Conservation (phyloP, 1,139 yeast species). For the Hyphopichia fennica region DNA sequence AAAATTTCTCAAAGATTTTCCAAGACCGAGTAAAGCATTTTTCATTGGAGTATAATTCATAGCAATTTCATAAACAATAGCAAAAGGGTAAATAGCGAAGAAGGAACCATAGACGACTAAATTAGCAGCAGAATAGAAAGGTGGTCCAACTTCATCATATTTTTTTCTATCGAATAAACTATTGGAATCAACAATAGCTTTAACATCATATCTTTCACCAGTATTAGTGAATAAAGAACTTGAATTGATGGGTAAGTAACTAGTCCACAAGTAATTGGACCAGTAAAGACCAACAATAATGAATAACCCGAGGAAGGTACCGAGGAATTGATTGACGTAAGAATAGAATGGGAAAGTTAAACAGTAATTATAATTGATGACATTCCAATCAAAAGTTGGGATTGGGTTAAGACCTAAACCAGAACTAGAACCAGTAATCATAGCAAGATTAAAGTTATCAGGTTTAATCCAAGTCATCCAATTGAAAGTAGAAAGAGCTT, state of each 20-base stretch:
- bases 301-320: conserved; percentile 43
- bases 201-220: conserved; percentile 43
- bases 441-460: conserved; percentile 39
- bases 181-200: conserved; percentile 35
- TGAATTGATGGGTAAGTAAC: conserved; percentile 55
- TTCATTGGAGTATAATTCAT: conserved; percentile 29
- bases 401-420: conserved; percentile 65
- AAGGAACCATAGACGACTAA: conserved; percentile 55
- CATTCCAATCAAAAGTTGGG: conserved; percentile 54
- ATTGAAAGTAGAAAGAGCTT: conserved; percentile 32
- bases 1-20: conserved; percentile 12
- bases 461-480: conserved; percentile 43
- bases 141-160: conserved; percentile 50
- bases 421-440: conserved; percentile 51
- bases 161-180: conserved; percentile 40
- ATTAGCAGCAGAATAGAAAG: conserved; percentile 39
- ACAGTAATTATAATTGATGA: conserved; percentile 20
- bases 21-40: conserved; percentile 21
- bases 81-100: conserved; percentile 59
- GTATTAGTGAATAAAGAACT: conserved; percentile 48
- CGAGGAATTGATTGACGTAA: conserved; percentile 39
- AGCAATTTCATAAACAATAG: conserved; percentile 45
- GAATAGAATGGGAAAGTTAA: conserved; percentile 49
- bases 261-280: conserved; percentile 51
- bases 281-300: conserved; percentile 48